A percentile compares a stretch with the other conserved stretches of the same genome.
phyloP scores from a whole-genome alignment of 345 rosid species.

The Populus simonii region DNA sequence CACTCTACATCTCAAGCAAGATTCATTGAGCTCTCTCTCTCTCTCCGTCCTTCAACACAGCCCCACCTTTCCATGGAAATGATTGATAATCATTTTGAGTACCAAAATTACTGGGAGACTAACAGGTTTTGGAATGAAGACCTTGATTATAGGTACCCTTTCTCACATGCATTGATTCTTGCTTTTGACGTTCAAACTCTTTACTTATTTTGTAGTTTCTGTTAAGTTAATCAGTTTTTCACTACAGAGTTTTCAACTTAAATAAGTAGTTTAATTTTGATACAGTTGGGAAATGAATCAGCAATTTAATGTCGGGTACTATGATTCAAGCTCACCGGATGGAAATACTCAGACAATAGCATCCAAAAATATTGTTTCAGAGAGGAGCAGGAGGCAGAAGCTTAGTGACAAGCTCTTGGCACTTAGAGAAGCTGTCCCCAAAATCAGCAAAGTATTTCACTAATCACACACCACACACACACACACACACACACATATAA shows the following conservation, averaged over 20 bases:
- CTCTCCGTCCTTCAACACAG: no score
- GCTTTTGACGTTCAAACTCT: not conserved
- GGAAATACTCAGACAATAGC: slow-evolving; percentile 66
- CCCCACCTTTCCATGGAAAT: slow-evolving; percentile 13
- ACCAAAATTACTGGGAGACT: slow-evolving; percentile 58
- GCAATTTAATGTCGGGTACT: slow-evolving; percentile 31
- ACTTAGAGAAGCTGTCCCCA: slow-evolving; percentile 90
- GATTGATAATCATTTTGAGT: slow-evolving; percentile 45
- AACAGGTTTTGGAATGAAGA: slow-evolving; percentile 57
- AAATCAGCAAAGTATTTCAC: slow-evolving; percentile 65
- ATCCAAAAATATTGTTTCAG: slow-evolving; percentile 80
- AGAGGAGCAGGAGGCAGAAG: slow-evolving; percentile 82
- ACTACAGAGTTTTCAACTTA: not conserved
- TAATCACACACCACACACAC: no score
- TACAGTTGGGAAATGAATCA: slow-evolving; percentile 26
- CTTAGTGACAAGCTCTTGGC: slow-evolving; percentile 85
- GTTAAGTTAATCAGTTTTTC: not conserved
- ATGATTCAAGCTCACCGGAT: slow-evolving; percentile 92
- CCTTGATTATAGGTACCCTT: slow-evolving; percentile 16
- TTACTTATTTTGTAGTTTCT: not conserved
- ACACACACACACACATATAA: no score
- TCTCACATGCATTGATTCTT: not conserved
- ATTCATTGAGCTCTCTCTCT: no score
- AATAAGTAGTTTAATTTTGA: not conserved
- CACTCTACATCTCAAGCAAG: no score